These are phyloP conservation scores for Mycosphaerella sp. DNA, from an alignment of 2,329 filamentous ascomycete genomes.

Conservation along the genomic window DNA sequence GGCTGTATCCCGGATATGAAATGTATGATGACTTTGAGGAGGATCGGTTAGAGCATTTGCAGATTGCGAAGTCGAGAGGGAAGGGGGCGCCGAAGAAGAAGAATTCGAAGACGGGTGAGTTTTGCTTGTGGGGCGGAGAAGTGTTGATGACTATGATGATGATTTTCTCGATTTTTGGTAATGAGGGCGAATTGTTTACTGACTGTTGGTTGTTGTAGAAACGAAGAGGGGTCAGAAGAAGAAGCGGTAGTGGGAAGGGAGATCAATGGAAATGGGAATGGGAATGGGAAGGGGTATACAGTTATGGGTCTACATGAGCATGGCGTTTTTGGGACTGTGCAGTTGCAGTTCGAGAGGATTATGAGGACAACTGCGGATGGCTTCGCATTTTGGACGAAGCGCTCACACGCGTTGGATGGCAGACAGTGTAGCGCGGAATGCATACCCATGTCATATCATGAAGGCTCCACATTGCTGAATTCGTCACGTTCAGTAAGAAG, in stretches of 20 bases:
- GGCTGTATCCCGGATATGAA: slow-evolving; percentile 61
- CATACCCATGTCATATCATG: too few relatives aligned
- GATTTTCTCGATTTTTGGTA: slow-evolving; percentile 16
- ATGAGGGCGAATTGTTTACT: too few relatives aligned
- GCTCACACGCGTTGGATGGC: too few relatives aligned
- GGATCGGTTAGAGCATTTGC: slow-evolving; percentile 69
- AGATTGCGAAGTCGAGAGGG: slow-evolving; percentile 61
- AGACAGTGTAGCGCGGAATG: too few relatives aligned
- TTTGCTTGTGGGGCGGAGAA: slow-evolving; percentile 12
- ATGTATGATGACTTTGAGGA: slow-evolving; percentile 71
- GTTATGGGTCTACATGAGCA: not conserved
- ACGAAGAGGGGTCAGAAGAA: slow-evolving; percentile 38
- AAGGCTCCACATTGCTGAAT: too few relatives aligned
- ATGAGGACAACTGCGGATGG: too few relatives aligned
- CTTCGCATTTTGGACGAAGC: too few relatives aligned
- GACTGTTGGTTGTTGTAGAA: slow-evolving; percentile 5
- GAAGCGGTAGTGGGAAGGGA: slow-evolving; percentile 27
- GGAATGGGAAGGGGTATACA: not conserved
- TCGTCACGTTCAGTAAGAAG: too few relatives aligned
- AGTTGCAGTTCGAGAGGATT: too few relatives aligned
- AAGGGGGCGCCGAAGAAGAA: slow-evolving; percentile 92
- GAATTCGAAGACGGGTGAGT: slow-evolving; percentile 50
- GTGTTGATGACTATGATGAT: too few relatives aligned
- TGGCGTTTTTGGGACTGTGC: not conserved
- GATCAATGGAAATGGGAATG: too few relatives aligned